Base-by-base conservation (phyloP, 345 rosid genomes). In the Noccaea bulbosa region DNA sequence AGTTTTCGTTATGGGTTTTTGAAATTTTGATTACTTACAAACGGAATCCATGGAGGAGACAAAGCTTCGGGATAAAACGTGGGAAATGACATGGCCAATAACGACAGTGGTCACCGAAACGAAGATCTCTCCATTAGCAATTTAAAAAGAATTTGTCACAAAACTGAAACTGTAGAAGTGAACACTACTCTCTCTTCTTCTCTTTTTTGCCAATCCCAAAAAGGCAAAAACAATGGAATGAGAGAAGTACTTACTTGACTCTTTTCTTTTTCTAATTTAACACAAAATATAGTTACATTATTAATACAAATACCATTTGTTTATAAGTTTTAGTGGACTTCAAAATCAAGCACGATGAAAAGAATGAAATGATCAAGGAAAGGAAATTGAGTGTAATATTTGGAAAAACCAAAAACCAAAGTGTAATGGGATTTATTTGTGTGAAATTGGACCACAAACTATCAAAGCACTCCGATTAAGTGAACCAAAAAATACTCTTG, bases 31-130 rank as follows among this genome's bases (percentile, higher is more conserved):
- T 33, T 33, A 51, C 46, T 61, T 30, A 35, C 20, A 72, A 10
- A 45, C 14, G 24, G 64, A 24, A 63, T 45, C 70, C 54, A 54
- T 63, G 49, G 63, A 72, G 41, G 48, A 51, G 68, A 63, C 27
- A 24, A 4, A 30, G 39, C 63, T 53, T 45, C 49, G 24, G 22
- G 41, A 72, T 12, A 34, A 45, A 59, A 70, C 50, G 59, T 72
- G 71, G 43, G 57, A 12, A 55, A 38, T 63, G 76, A 54, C 41
- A 53, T 62, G 69, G 63, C 47, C 39, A 43, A 48, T 14, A 30
- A 60, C 45, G 24, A 41, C 43, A 32, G 60, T 71, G 75, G 14
- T 62, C 48, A 53, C 46, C 0, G 53, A 43, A 43, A 43, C n/a
- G 8, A 71, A 51, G 56, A 53, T 72, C 49, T 72, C 49, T 37